Percentiles rank a stretch among this genome's conserved stretches.
phyloP scores from a whole-genome alignment of 805 yeast genomes.

The Peterozyma xylosa region DNA sequence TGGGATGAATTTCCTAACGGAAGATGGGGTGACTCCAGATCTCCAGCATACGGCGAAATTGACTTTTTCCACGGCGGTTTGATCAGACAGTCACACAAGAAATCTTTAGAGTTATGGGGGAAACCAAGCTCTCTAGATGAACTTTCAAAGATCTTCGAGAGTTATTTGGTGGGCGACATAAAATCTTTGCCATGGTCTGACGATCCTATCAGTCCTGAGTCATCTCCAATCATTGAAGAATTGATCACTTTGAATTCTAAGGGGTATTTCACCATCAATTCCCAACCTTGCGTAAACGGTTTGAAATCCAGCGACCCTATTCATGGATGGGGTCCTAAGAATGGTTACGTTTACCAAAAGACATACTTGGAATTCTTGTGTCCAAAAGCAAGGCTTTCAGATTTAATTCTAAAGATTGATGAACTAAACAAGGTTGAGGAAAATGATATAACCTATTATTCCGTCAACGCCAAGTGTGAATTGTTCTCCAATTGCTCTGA shows the following conservation, averaged over 20 bases:
- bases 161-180: slow-evolving; percentile 66
- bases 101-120: slow-evolving; percentile 86
- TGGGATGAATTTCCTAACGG: slow-evolving; percentile 99
- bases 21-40: slow-evolving; percentile 88
- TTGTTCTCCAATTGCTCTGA: slow-evolving; percentile 63
- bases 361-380: slow-evolving; percentile 84
- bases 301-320: slow-evolving; percentile 58
- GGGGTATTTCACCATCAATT: slow-evolving; percentile 78
- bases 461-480: slow-evolving; percentile 52
- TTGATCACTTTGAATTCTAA: slow-evolving; percentile 57
- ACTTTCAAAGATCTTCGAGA: slow-evolving; percentile 52
- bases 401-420: slow-evolving; percentile 37
- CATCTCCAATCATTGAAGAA: slow-evolving; percentile 49
- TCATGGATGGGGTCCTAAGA: slow-evolving; percentile 93
- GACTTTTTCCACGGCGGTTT: slow-evolving; percentile 76
- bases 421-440: slow-evolving; percentile 27
- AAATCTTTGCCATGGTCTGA: slow-evolving; percentile 91
- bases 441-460: slow-evolving; percentile 65
- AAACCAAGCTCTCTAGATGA: slow-evolving; percentile 56
- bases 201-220: slow-evolving; percentile 76
- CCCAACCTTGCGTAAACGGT: slow-evolving; percentile 92
- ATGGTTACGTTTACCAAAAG: slow-evolving; percentile 91
- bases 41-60: slow-evolving; percentile 97
- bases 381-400: slow-evolving; percentile 38
- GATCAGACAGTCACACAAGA: slow-evolving; percentile 75